Base-by-base conservation (phyloP, 177 flowering plant genomes). In the Tripterygium wilfordii region DNA sequence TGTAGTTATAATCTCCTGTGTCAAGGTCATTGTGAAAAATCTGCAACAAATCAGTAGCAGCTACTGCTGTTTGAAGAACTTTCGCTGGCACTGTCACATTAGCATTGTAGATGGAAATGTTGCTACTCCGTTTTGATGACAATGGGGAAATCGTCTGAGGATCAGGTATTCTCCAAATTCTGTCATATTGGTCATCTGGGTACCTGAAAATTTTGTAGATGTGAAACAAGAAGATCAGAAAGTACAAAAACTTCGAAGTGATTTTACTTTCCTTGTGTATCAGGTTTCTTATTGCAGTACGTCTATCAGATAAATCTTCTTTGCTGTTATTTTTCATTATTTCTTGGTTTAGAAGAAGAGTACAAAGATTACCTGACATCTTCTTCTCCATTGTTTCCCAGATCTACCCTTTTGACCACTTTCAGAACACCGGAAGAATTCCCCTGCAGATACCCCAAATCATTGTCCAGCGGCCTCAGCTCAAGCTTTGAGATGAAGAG, bases 401-500 rank as follows among this genome's bases (percentile, higher is more conserved):
- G 35, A 54, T 80, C 71, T 30, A 65, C 57, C 44, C 86, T 75
- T 4, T 38, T 46, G 8, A 76, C 45, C 54, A 74, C 35, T 51
- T 74, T 80, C 48, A 80, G 33, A 49, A 80, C 62, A 49, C 35
- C 42, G 5, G 69, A 54, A 46, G 65, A 21, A 12, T 56, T 36
- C 3, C 22, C 51, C 0, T 62, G 20, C 4, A 61, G 41, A 56
- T 74, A 75, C 22, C 37, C 16, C 17, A 35, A 42, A 43, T 27
- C 61, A 28, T n/a, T n/a, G n/a, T 43, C 38, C 49, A 80, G 19
- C 17, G 76, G 90, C 72, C 86, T 75, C 21, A 83, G 23, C 54
- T 79, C 83, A 47, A 83, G 74, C 63, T 53, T 35, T 18, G 86
- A 80, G 48, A 83, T 56, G 57, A 65, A 68, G 31, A 80, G 76